Base-by-base conservation (phyloP, 768 basidiomycete species). In the Boletus rubropictus region DNA sequence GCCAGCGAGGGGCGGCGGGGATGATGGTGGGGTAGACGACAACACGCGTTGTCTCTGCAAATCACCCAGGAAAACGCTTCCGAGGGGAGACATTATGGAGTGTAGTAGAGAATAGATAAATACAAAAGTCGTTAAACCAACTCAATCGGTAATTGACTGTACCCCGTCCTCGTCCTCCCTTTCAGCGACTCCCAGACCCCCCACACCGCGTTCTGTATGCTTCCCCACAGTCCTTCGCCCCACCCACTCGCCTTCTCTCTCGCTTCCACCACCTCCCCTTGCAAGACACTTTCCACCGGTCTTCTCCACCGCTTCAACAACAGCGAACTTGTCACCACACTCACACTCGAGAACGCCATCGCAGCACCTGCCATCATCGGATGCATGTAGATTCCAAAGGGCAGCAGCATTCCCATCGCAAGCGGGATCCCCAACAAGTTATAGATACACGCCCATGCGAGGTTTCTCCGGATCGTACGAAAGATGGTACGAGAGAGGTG, bases 291-390 rank as follows among this genome's bases (percentile, higher is more conserved):
- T 25, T 71, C 74, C 58, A 54, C 59, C 2, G 90, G 90, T 27
- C 89, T 73, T 40, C 69, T 76, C 92, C 92, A 95, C 78, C 84
- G 82, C 60, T 78, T 85, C 52, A 99, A 74, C 38, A 87, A 80
- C 62, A 98, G 70, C 49, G 89, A 93, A 50, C 89, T 92, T 22
- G 80, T 81, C 14, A 99, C 95, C 42, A 99, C 96, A 55, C 89
- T 93, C 31, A 98, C 95, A 56, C 86, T 90, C 28, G 90, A 94
- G 66, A 92, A 93, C 21, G 96, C 96, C 96, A 99, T 99, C 22
- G 94, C 94, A 3, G 86, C 91, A n/a, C 91, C 95, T 0, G 96
- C 92, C 71, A 93, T 81, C 95, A 98, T 98, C 8, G 96, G 96
- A 57, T 93, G 96, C 63, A 98, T 82, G 65, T 93, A 90, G 24